Conservation (phyloP, 768 basidiomycete genomes). For the Lentinus brumalis region DNA sequence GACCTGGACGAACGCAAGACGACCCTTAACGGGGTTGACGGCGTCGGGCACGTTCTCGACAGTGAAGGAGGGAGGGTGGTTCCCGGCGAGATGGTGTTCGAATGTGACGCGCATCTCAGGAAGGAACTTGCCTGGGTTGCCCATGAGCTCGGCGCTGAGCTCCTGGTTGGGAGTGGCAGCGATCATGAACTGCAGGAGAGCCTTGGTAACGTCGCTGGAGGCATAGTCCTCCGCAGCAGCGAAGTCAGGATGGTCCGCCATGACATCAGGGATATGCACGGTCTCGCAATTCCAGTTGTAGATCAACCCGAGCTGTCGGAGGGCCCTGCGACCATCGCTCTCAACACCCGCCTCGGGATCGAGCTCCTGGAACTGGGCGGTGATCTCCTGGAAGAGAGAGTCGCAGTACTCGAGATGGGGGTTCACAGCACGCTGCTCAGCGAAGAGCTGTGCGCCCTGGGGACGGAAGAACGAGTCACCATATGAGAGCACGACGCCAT, state of each 20-base stretch:
- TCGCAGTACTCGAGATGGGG: constrained; percentile 59
- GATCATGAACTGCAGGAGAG: constrained; percentile 79
- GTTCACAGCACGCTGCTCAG: constrained; percentile 22
- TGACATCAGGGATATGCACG: constrained; percentile 42
- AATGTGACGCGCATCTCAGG: constrained; percentile 48
- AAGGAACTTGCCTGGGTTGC: constrained; percentile 52
- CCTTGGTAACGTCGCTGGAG: constrained; percentile 45
- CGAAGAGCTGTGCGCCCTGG: constrained; percentile 40
- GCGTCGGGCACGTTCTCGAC: constrained; percentile 73
- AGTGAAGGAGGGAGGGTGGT: constrained; percentile 41
- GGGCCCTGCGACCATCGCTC: constrained; percentile 11
- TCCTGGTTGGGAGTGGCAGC: constrained; percentile 61
- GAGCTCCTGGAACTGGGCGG: constrained; percentile 30
- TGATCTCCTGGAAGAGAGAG: constrained; percentile 41
- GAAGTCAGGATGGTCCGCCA: constrained; percentile 33
- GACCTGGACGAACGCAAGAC: constrained; percentile 80
- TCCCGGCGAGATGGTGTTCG: constrained; percentile 49
- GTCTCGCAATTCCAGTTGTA: constrained; percentile 60
- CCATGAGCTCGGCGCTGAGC: constrained; percentile 50
- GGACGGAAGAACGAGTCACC: constrained; percentile 88
- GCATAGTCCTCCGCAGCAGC: constrained; percentile 24
- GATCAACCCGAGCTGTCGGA: constrained; percentile 46
- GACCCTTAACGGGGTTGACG: constrained; percentile 78
- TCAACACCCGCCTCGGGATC: constrained; percentile 40
- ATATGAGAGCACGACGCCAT: constrained; percentile 80